Percentiles rank a stretch among this genome's conserved stretches.
phyloP scores from a whole-genome alignment of 2,329 filamentous ascomycete genomes.

The Aspergillus sp. region DNA sequence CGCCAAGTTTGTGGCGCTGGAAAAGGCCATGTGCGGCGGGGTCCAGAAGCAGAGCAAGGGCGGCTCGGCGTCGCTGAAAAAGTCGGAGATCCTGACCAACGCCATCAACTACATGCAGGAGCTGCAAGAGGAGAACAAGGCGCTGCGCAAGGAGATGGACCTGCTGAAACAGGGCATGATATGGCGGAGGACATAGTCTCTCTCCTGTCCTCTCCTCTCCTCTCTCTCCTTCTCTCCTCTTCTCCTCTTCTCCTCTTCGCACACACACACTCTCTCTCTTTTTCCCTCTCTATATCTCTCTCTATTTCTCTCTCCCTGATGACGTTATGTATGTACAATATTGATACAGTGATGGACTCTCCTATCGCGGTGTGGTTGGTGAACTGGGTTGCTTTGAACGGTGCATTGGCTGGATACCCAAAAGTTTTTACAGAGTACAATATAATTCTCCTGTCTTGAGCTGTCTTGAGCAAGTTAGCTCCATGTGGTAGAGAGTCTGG shows the following conservation, averaged over 20 bases:
- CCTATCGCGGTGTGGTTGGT: neutral
- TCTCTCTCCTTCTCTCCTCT: neutral
- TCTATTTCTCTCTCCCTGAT: no score
- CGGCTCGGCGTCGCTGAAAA: slow-evolving; percentile 35
- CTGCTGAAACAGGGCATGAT: slow-evolving; percentile 29
- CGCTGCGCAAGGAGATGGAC: slow-evolving; percentile 31
- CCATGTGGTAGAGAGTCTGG: no score
- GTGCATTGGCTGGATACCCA: neutral
- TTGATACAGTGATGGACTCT: neutral
- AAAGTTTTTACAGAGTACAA: neutral
- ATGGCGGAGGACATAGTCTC: neutral
- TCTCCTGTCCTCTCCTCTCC: neutral
- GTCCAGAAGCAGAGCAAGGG: slow-evolving; percentile 24
- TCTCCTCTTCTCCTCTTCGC: no score
- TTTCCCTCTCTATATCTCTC: no score
- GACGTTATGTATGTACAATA: neutral
- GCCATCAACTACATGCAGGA: slow-evolving; percentile 37
- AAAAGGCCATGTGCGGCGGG: slow-evolving; percentile 33
- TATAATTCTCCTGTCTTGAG: neutral
- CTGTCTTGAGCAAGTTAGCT: neutral
- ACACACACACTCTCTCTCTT: no score
- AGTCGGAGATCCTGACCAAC: slow-evolving; percentile 38
- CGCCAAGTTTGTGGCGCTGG: slow-evolving; percentile 40
- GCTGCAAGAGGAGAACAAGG: slow-evolving; percentile 34
- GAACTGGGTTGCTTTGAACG: neutral